Evolutionary conservation across 2,329 filamentous ascomycete genomes (phyloP), one percentile per base, ranked within the genome.

Genomic region (Westerdykella sp.): DNA sequence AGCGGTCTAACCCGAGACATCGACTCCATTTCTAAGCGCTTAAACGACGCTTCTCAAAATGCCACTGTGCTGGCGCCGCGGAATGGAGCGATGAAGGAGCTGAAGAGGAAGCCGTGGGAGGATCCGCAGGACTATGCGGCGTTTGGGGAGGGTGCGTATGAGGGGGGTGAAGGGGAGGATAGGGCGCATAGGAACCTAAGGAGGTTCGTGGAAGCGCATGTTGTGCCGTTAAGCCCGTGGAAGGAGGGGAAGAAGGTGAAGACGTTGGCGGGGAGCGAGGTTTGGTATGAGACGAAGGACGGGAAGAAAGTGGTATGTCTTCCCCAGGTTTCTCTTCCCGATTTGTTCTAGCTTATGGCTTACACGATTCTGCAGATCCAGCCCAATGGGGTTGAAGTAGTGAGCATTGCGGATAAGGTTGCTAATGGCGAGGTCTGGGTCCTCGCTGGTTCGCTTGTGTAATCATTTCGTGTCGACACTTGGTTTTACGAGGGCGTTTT

Each of bases 341-440:
- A 44, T 39, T 7, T 28, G 12, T 3, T 22, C 18, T 14, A n/a
- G 5, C 35, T 14, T 15, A 9, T 32, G 31, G 41, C 47, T 54
- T 39, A 55, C 49, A 48, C 35, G 14, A 37, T 45, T 28, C 12
- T 4, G 25, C 37, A 85, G 80, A 78, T 93, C 22, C 83, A 90
- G 73, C 93, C 91, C 1, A 85, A 84, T 5, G 77, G 81, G 50
- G 79, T 96, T 35, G 81, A 90, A 64, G 85, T 97, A 12, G 78
- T 82, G 34, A 81, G 74, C 45, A 74, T 95, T 40, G 84, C 83
- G 2, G 84, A 83, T 53, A 78, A 80, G 47, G 90, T 94, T 14
- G 78, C 80, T 3, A 98, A 97, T 63, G 93, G 93, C 4, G 86
- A 97, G 68, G 76, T 97, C 54, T 94, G 87, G 87, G 77, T 90